Evolutionary conservation across 768 basidiomycete species (phyloP).

Genomic region (Nidularia sp.): DNA sequence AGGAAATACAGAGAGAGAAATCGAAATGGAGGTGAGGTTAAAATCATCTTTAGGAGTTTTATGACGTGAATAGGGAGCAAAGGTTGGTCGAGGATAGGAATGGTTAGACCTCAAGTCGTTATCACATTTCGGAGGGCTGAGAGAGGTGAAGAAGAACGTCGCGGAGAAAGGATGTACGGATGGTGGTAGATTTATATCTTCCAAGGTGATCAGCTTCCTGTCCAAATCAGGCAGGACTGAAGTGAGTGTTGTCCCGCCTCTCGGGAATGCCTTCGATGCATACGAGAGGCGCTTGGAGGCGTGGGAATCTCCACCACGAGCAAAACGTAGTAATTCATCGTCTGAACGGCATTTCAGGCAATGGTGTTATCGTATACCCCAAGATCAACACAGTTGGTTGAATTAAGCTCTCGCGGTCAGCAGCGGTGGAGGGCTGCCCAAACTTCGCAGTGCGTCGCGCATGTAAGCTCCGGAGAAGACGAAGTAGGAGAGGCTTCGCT

Average conservation of each 20-base stretch:
- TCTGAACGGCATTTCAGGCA: neutral
- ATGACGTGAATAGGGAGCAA: no score
- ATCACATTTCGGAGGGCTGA: no score
- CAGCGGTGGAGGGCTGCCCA: neutral
- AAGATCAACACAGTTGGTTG: neutral
- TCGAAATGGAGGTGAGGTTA: no score
- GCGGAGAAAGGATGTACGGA: no score
- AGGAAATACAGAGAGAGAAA: neutral
- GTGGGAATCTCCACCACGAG: neutral
- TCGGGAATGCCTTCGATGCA: neutral
- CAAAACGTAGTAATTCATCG: neutral
- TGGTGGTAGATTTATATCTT: no score
- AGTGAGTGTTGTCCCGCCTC: neutral
- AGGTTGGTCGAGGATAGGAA: no score
- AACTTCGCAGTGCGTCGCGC: neutral
- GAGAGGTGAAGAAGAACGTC: no score
- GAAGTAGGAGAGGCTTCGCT: slow-evolving; percentile 3
- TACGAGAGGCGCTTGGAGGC: no score
- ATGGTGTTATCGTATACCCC: neutral
- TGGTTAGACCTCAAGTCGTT: no score
- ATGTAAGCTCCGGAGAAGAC: slow-evolving; percentile 3
- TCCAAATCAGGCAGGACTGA: neutral
- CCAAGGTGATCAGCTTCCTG: neutral
- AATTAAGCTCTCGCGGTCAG: neutral
- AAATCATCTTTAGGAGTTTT: no score